Evolutionary conservation across 2,329 filamentous ascomycete genomes (phyloP), one percentile per base, ranked within the genome.

Genomic region (Fusarium sambucinum): DNA sequence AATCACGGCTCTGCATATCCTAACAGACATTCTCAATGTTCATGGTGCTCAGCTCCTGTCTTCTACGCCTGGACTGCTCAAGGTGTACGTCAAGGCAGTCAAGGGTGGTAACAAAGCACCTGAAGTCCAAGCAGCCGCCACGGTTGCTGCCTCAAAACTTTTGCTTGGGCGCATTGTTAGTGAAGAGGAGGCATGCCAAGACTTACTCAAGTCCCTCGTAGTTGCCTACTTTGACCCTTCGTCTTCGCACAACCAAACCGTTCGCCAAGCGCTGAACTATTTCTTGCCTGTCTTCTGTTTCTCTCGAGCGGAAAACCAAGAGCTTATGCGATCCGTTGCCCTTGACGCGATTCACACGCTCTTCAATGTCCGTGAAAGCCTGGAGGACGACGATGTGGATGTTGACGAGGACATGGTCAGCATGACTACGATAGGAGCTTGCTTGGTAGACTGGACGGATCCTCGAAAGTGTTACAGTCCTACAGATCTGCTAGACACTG

Each of bases 201-300:
- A 93, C 71, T 85, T 98, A n/a, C 87, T 98, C 52, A 93, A 92
- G 79, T 91, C 91, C 2, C 87, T 97, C 5, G 89, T 96, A 2
- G 83, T 97, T 6, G 89, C 92, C 11, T 98, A 97, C 81, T 98
- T 98, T 78, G 91, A 96, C 74, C 94, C 95, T 0, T 88, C 92
- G 6, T 96, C 92, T 6, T 86, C 88, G 1, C 85, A 86, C 29
- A 97, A 97, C 75, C 91, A 95, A 70, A 89, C 89, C 11, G 89
- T 97, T 9, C 86, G 94, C 23, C 95, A 98, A 78, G 91, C 92
- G 1, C 84, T 98, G 55, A 93, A 92, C 69, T 98, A 98, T 79
- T 97, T 97, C 84, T 83, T 98, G 35, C 95, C 95, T 0, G 94
- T 97, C 0, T 98, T 96, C 81, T 96, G 93, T 78, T 97, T 95